phyloP scores from a whole-genome alignment of 2,329 filamentous ascomycete species.

The Cytospora chrysosperma region DNA sequence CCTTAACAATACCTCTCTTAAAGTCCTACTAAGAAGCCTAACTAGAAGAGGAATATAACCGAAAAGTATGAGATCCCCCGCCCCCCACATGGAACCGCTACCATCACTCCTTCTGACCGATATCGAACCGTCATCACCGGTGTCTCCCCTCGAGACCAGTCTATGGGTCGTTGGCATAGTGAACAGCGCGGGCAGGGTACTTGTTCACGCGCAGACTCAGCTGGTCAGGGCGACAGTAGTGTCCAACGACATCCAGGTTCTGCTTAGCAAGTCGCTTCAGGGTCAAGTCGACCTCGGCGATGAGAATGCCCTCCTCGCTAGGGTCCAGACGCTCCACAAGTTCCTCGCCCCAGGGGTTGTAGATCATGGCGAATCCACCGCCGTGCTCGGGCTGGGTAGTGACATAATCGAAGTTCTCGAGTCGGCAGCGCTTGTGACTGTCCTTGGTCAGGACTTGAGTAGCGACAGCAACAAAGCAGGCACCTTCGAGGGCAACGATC shows the following conservation, averaged over 20 bases:
- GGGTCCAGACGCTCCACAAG: slow-evolving; percentile 32
- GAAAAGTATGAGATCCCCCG: no score
- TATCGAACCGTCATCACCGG: no score
- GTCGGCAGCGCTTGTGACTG: slow-evolving; percentile 11
- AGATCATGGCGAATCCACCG: slow-evolving; percentile 50
- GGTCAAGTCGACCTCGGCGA: slow-evolving; percentile 50
- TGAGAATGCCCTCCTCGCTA: slow-evolving; percentile 48
- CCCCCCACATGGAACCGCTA: no score
- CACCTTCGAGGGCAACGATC: slow-evolving; percentile 30
- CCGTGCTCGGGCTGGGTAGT: slow-evolving; percentile 35
- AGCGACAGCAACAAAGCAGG: slow-evolving; percentile 29
- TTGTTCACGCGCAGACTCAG: slow-evolving; percentile 39
- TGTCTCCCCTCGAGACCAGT: not conserved
- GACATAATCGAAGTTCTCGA: not conserved
- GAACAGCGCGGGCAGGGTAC: slow-evolving; percentile 26
- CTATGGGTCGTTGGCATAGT: not conserved
- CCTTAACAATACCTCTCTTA: no score
- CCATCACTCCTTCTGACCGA: no score
- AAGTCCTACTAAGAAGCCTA: no score
- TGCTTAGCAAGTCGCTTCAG: slow-evolving; percentile 40
- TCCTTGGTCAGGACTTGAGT: slow-evolving; percentile 29
- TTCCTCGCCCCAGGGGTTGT: slow-evolving; percentile 49
- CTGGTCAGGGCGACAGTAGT: slow-evolving; percentile 41
- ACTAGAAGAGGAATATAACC: no score
- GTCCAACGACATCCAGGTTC: slow-evolving; percentile 40